Base-by-base conservation (phyloP, 805 yeast genomes). In the Osmozyma mogii region DNA sequence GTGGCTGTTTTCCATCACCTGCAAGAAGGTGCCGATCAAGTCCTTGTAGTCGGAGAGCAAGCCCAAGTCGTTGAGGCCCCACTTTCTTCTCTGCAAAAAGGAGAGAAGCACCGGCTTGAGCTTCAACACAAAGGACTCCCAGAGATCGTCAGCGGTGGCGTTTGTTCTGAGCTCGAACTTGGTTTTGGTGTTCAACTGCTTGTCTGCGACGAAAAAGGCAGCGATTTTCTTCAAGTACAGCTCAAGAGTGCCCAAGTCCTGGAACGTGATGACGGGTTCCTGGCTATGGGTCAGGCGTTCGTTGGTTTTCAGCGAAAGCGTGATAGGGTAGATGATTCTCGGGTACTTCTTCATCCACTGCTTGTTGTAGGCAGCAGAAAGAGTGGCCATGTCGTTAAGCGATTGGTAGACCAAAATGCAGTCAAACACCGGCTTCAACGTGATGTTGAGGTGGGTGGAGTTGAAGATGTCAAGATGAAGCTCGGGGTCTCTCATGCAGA, bases 201-300 rank as follows among this genome's bases (percentile, higher is more conserved):
- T 73, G 54, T 92, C 96, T 43, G 79, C 65, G 1, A 84, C 65
- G 41, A 87, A 74, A 41, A 85, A 84, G 0, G 95, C 95, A 3
- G 78, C 63, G 9, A 87, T 61, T 34, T 72, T 75, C 31, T 68
- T 60, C 25, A 84, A 54, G 44, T 78, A 76, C 4, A 67, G 68
- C 29, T 68, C 72, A 14, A 83, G 53, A 11, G 69, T 59, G 7
- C 31, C 37, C 24, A 57, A 32, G 28, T 48, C 49, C 3, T 45
- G 39, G 25, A 58, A 59, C 16, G 49, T 47, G 8, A 58, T 58
- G 14, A 35, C 38, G 3, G 44, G 25, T 21, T 65, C 67, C 17
- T 55, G 50, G 47, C 61, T 47, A 15, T 37, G 31, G 3, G 44
- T 37, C 44, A 37, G 40, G 28, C 57, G 43, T 41, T 48, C 45